Base-by-base conservation (phyloP, 805 yeast genomes). In the Saccharomycopsis malanga region DNA sequence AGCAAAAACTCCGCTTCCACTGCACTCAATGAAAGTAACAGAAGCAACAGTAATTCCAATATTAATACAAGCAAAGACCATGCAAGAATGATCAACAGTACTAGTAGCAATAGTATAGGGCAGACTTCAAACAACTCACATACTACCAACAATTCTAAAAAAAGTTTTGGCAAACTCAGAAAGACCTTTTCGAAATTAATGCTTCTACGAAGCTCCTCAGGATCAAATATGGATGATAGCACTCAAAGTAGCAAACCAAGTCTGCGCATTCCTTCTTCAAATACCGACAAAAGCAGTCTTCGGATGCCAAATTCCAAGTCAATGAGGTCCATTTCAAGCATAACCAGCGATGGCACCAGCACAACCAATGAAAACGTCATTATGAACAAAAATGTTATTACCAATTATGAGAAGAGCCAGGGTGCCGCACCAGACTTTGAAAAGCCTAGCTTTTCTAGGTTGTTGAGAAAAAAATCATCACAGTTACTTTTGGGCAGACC, bases 401-500 rank as follows among this genome's bases (percentile, higher is more conserved):
- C 4, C 14, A 44, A n/a, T 24, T 25, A 44, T 44, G 34, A 34
- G 17, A 22, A n/a, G 15, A 20, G 17, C 14, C 18, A 12, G 10
- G 9, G 21, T 10, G 30, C 34, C 22, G 25, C 29, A 24, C 12
- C 32, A 9, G 42, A 34, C 4, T 52, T 22, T 25, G 49, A 45
- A 17, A 48, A 48, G 24, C 54, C 54, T 20, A 51, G 53, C 17
- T 52, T 52, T 29, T 45, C 55, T 4, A 39, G 44, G 34, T 41
- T 51, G 15, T 9, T 52, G 21, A 37, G 51, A 27, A 52, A 52
- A 24, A 52, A 52, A 32, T 49, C 53, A 32, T 52, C 55, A 6
- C 53, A 52, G 37, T 27, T 49, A 6, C 34, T 52, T 7, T 15
- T 41, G 7, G 50, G 49, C 4, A 49, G 41, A 30, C 51, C 43